Evolutionary conservation across 352 stramenopile species (phyloP).

Genomic region (Globisporangium irregulare): DNA sequence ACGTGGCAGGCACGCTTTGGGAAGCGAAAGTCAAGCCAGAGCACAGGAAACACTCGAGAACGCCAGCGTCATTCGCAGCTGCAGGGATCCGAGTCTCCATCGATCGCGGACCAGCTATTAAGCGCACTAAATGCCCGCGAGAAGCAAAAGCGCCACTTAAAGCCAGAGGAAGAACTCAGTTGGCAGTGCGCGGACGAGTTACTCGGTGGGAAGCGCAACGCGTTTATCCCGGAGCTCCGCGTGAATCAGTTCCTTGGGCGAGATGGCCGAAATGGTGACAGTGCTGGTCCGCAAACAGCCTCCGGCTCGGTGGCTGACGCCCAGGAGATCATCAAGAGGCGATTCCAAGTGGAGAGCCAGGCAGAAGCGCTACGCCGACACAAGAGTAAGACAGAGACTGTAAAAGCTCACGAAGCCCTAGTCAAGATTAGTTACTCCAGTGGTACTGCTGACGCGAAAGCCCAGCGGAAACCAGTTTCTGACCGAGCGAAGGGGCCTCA

Average conservation of each 20-base stretch:
- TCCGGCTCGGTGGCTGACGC: conserved; percentile 16
- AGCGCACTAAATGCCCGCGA: conserved; percentile 25
- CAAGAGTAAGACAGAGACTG: conserved; percentile 4
- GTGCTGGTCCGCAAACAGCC: too few species aligned
- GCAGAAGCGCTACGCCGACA: conserved; percentile 30
- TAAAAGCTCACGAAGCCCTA: not conserved
- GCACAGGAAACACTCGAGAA: not conserved
- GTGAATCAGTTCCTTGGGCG: not conserved
- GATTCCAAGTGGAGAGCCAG: conserved; percentile 44
- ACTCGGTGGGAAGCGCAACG: conserved; percentile 49
- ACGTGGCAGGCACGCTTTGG: conserved; percentile 64
- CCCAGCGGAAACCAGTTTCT: not conserved
- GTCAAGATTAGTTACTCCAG: not conserved
- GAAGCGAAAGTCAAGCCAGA: conserved; percentile 18
- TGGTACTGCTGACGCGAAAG: not conserved
- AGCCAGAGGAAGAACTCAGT: conserved; percentile 32
- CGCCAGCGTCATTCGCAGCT: not conserved
- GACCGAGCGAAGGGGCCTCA: not conserved
- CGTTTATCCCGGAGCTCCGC: conserved; percentile 33
- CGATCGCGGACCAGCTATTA: conserved; percentile 40
- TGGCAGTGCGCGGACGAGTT: conserved; percentile 47
- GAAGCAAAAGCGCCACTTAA: conserved; percentile 3
- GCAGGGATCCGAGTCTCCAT: conserved; percentile 16
- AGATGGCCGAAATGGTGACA: conserved; percentile 6
- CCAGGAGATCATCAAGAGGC: conserved; percentile 45